A percentile compares a stretch with the other conserved stretches of the same genome.
Evolutionary conservation across 768 basidiomycete species (phyloP).

Genomic region (Gymnopilus dilepis): DNA sequence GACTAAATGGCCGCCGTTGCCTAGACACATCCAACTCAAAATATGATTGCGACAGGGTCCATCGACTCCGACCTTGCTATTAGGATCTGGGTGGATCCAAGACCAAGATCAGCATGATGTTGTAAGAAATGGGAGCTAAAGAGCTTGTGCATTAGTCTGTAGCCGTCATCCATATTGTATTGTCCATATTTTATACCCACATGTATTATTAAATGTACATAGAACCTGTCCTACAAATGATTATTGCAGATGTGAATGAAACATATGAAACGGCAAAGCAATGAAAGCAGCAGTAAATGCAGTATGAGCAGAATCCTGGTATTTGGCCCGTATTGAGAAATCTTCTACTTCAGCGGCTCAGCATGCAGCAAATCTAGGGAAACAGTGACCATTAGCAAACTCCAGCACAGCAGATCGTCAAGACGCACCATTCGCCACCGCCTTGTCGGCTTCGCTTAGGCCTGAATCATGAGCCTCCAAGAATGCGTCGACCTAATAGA

Average conservation of each 20-base stretch:
- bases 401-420: neutral
- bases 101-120: constrained; percentile 26
- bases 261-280: neutral
- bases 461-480: constrained; percentile 92
- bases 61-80: constrained; percentile 85
- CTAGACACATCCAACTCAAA: constrained; percentile 87
- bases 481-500: constrained; percentile 83
- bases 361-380: constrained; percentile 61
- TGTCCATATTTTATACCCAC: constrained; percentile 20
- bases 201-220: constrained; percentile 32
- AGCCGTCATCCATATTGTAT: constrained; percentile 12
- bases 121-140: neutral
- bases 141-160: neutral
- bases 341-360: constrained; percentile 57
- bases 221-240: constrained; percentile 7
- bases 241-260: neutral
- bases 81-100: constrained; percentile 79
- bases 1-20: constrained; percentile 13
- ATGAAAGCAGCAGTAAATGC: neutral
- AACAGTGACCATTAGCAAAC: constrained; percentile 10
- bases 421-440: constrained; percentile 71
- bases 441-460: constrained; percentile 78
- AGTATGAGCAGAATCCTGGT: neutral
- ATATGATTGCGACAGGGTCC: constrained; percentile 87
- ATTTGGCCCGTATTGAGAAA: neutral